These are phyloP conservation scores for Grosmannia penicillata DNA, from an alignment of 2,329 filamentous ascomycete species.

Conservation along the genomic window DNA sequence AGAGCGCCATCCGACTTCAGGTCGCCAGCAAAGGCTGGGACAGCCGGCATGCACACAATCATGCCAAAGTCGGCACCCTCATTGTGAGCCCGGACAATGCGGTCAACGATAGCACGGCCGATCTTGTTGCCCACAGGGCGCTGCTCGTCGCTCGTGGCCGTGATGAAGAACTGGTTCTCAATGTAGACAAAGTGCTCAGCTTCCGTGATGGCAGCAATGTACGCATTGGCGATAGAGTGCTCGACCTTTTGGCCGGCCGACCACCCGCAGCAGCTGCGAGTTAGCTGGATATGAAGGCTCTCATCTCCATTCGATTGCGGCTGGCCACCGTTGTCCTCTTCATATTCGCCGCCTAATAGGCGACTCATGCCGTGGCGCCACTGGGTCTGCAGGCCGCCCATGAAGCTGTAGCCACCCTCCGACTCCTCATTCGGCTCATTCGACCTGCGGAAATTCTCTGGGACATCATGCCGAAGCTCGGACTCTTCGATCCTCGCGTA, in stretches of 20 bases:
- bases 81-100: slow-evolving; percentile 55
- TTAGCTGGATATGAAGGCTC: slow-evolving; percentile 31
- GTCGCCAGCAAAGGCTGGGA: slow-evolving; percentile 73
- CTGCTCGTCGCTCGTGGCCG: slow-evolving; percentile 56
- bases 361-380: slow-evolving; percentile 24
- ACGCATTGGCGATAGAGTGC: slow-evolving; percentile 79
- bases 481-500: slow-evolving; percentile 26
- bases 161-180: slow-evolving; percentile 84
- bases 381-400: slow-evolving; percentile 16
- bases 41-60: slow-evolving; percentile 63
- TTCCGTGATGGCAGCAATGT: slow-evolving; percentile 54
- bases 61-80: slow-evolving; percentile 56
- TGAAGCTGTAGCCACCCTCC: slow-evolving; percentile 13
- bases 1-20: slow-evolving; percentile 57
- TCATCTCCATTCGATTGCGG: slow-evolving; percentile 7
- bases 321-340: slow-evolving; percentile 11
- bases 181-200: slow-evolving; percentile 66
- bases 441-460: slow-evolving; percentile 8
- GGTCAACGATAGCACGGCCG: slow-evolving; percentile 63
- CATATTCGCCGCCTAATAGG: slow-evolving; percentile 19
- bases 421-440: slow-evolving; percentile 10
- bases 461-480: slow-evolving; percentile 10
- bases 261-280: slow-evolving; percentile 35
- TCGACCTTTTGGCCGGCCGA: slow-evolving; percentile 36
- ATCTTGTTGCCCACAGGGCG: slow-evolving; percentile 64